Evolutionary conservation across 345 rosid genomes (phyloP), one percentile per base, ranked within the genome.

Genomic region (Hevea brasiliensis): DNA sequence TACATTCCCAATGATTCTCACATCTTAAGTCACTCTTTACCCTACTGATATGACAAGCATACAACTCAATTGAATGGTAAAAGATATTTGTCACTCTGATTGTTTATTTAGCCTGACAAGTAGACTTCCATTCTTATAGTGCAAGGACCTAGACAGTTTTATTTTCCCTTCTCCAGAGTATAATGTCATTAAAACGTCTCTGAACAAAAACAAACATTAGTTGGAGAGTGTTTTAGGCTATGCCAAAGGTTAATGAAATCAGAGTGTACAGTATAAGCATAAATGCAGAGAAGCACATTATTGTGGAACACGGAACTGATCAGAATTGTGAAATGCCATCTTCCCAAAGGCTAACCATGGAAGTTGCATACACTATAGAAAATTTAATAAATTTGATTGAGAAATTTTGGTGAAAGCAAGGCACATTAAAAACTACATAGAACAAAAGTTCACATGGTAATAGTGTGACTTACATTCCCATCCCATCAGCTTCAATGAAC

Each of bases 401-500:
- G 3, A 32, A 15, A 15, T 60, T 12, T 27, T 27, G 11, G 11
- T 4, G 41, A 35, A 61, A 35, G 44, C 27, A 32, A 17, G 65
- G 17, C n/a, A 61, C n/a, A 61, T 18, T 1, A 18, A 61, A 21
- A 27, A 58, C 11, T 18, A 61, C 44, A 29, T 3, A 61, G 11
- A 37, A 35, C 0, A 1, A 2, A 40, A 40, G 20, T 37, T 62
- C 42, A 15, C 26, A 45, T 41, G 51, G 8, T 23, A 63, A 63
- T n/a, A 76, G 74, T 50, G 17, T 48, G 63, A 76, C 83, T 67
- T 65, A 80, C 83, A 76, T 62, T 72, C 83, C 83, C 76, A 76
- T 62, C 55, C 67, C 71, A 48, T 67, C 37, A 55, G 80, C 80
- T 62, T 72, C 70, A 29, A 76, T 48, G 50, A 76, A 75, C 56